Conservation (phyloP, 2,329 filamentous ascomycete genomes). For the Nothophoma quercina region DNA sequence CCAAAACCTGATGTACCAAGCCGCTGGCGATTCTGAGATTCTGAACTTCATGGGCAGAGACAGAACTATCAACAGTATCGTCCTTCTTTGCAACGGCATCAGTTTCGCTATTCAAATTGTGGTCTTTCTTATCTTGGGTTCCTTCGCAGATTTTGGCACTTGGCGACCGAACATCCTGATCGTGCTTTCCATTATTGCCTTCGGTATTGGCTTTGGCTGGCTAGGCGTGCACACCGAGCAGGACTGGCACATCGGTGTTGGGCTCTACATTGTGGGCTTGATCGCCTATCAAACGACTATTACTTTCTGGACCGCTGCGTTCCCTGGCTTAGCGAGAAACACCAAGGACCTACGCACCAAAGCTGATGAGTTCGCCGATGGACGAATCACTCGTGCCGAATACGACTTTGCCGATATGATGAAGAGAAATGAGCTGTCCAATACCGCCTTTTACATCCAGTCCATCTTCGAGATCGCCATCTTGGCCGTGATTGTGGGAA, state of each 20-base stretch:
- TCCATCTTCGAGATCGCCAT: constrained; percentile 65
- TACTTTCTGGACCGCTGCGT: constrained; percentile 73
- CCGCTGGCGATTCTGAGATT: constrained; percentile 62
- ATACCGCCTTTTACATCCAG: constrained; percentile 70
- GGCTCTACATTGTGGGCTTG: constrained; percentile 71
- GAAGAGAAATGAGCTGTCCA: constrained; percentile 69
- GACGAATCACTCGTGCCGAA: constrained; percentile 64
- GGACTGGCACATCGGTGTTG: constrained; percentile 68
- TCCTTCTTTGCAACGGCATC: constrained; percentile 71
- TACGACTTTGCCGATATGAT: constrained; percentile 61
- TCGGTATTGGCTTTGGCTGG: constrained; percentile 72
- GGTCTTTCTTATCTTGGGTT: constrained; percentile 61
- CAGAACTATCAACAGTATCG: constrained; percentile 51
- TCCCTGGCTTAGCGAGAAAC: constrained; percentile 65
- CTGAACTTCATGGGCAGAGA: constrained; percentile 64
- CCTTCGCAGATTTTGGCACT: constrained; percentile 69
- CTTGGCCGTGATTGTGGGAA: constrained; percentile 36
- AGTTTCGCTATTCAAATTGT: constrained; percentile 72
- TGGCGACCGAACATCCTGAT: constrained; percentile 67
- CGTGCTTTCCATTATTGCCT: constrained; percentile 56
- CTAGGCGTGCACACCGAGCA: constrained; percentile 67
- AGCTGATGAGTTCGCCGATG: constrained; percentile 54
- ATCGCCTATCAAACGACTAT: constrained; percentile 72
- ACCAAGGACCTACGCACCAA: constrained; percentile 61
- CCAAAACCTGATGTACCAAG: constrained; percentile 69